Conservation (phyloP, 305 asterid genomes). For the Fraxinus sp. region DNA sequence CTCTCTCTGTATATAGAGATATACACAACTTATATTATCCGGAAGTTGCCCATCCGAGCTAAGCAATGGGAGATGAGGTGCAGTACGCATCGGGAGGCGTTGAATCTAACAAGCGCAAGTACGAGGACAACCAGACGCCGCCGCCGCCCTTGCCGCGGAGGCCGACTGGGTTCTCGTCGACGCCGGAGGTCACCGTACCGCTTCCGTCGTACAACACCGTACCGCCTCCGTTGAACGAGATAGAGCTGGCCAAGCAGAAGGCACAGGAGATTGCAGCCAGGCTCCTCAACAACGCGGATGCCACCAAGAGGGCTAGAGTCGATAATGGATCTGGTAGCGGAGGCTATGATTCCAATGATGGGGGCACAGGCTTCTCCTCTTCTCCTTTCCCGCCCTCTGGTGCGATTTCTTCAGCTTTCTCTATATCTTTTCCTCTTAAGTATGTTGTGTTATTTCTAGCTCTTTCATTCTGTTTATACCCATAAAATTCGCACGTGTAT, state of each 20-base stretch:
- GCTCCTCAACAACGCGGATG: slow-evolving; percentile 60
- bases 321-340: slow-evolving; percentile 63
- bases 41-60: background rate
- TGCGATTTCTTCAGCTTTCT: background rate
- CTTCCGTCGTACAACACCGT: slow-evolving; percentile 57
- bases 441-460: background rate
- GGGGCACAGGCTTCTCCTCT: slow-evolving; percentile 32
- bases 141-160: slow-evolving; percentile 43
- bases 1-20: too few species aligned
- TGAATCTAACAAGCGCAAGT: slow-evolving; percentile 46
- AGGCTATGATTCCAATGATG: slow-evolving; percentile 50
- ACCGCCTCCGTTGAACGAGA: slow-evolving; percentile 74
- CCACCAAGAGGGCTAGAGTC: slow-evolving; percentile 61
- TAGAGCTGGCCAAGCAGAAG: slow-evolving; percentile 84
- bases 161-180: slow-evolving; percentile 59
- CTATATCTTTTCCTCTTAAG: background rate
- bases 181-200: slow-evolving; percentile 42
- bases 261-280: slow-evolving; percentile 89
- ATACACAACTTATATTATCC: too few species aligned
- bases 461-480: background rate
- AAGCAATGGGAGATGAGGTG: slow-evolving; percentile 41
- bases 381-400: background rate
- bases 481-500: background rate
- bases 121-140: slow-evolving; percentile 64
- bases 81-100: slow-evolving; percentile 31